Percentiles rank a stretch among this genome's conserved stretches.
phyloP scores from a whole-genome alignment of 371 early-diverging fungal species.

The Syncephalis plumigaleata region DNA sequence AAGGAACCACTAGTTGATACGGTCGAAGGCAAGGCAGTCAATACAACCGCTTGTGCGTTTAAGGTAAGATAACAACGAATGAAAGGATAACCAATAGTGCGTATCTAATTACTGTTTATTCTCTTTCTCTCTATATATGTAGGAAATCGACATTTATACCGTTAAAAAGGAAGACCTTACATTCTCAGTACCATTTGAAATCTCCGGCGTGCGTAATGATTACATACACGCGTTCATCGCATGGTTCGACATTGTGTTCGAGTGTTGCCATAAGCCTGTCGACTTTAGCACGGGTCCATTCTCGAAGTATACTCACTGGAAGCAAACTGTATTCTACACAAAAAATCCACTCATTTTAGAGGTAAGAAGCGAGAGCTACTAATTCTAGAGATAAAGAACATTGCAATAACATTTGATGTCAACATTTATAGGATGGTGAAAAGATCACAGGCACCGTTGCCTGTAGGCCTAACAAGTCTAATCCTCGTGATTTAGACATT shows the following conservation, averaged over 20 bases:
- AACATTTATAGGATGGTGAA: constrained; percentile 46
- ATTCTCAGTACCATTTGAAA: constrained; percentile 58
- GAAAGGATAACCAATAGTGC: not conserved
- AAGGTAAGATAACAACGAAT: constrained; percentile 18
- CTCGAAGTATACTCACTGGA: constrained; percentile 93
- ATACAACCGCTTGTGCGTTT: constrained; percentile 50
- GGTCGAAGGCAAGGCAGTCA: constrained; percentile 62
- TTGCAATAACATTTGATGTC: constrained; percentile 14
- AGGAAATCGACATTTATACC: constrained; percentile 55
- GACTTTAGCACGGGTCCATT: constrained; percentile 75
- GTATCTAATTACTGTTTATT: not conserved
- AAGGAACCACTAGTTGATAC: constrained; percentile 87
- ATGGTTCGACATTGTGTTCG: constrained; percentile 91
- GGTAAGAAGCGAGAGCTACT: constrained; percentile 3
- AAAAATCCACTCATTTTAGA: constrained; percentile 46
- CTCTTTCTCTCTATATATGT: constrained; percentile 6
- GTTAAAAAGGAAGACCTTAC: constrained; percentile 71
- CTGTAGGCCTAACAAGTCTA: constrained; percentile 69
- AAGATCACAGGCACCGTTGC: constrained; percentile 57
- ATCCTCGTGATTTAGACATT: constrained; percentile 92
- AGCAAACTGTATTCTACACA: constrained; percentile 90
- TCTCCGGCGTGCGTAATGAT: constrained; percentile 61
- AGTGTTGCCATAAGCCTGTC: constrained; percentile 69
- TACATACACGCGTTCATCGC: constrained; percentile 79
- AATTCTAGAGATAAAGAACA: not conserved